Evolutionary conservation across 139 green algal genomes (phyloP).

Genomic region (Gonium pectorale): DNA sequence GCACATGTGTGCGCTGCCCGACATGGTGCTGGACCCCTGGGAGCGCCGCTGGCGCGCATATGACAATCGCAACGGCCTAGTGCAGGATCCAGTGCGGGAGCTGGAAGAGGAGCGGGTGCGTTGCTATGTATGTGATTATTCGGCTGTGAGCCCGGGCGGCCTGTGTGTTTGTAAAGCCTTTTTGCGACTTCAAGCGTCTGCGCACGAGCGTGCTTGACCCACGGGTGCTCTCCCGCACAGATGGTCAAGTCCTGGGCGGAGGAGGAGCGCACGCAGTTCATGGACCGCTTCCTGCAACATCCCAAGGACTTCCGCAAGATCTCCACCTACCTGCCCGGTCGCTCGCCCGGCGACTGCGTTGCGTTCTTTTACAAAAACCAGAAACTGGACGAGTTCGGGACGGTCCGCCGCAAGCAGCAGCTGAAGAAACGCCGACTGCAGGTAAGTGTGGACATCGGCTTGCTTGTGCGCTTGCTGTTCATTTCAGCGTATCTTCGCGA

Average conservation of each 20-base stretch:
- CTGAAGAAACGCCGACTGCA: constrained; percentile 89
- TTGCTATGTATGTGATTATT: no score
- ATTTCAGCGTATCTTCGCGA: no score
- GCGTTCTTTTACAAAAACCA: constrained; percentile 90
- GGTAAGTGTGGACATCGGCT: no score
- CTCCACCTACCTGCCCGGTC: constrained; percentile 75
- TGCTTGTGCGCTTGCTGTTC: no score
- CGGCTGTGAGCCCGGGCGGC: no score
- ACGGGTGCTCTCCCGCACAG: no score
- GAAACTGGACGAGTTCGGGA: constrained; percentile 90
- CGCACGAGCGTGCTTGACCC: no score
- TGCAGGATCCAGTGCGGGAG: constrained; percentile 72
- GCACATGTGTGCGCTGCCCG: constrained; percentile 65
- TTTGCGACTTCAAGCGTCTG: no score
- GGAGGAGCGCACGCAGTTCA: constrained; percentile 88
- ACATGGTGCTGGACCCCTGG: constrained; percentile 66
- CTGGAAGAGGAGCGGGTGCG: constrained; percentile 58
- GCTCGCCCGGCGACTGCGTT: constrained; percentile 86
- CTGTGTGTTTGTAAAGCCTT: no score
- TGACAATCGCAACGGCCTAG: constrained; percentile 65
- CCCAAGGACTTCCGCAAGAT: constrained; percentile 92
- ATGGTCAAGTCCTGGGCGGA: constrained; percentile 72
- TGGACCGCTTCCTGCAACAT: constrained; percentile 86
- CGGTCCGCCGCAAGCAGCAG: constrained; percentile 87
- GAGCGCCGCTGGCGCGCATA: constrained; percentile 63